Evolutionary conservation across 768 basidiomycete genomes (phyloP).

Genomic region (Botryobasidium botryosum): DNA sequence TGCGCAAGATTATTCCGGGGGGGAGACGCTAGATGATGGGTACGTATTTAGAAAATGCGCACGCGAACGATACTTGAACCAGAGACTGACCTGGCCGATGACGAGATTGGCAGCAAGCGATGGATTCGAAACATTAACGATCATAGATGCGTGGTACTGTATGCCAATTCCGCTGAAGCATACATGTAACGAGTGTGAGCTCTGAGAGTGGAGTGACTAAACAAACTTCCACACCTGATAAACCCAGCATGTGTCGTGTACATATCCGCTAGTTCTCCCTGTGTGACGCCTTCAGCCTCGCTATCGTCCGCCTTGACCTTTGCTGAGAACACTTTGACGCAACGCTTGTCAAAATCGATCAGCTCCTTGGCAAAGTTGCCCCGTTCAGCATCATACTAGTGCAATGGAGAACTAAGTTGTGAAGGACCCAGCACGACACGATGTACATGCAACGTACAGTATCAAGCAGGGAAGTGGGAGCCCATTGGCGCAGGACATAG

Average conservation of each 20-base stretch:
- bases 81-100: slow-evolving; percentile 24
- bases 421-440: too few species aligned
- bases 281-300: slow-evolving; percentile 29
- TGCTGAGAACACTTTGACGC: slow-evolving; percentile 45
- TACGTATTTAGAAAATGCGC: not conserved
- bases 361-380: slow-evolving; percentile 61
- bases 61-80: not conserved
- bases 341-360: slow-evolving; percentile 52
- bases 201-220: not conserved
- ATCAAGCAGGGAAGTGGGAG: too few species aligned
- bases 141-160: slow-evolving; percentile 31
- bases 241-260: slow-evolving; percentile 39
- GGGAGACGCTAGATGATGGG: slow-evolving; percentile 25
- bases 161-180: slow-evolving; percentile 32
- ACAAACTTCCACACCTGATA: slow-evolving; percentile 18
- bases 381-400: too few species aligned
- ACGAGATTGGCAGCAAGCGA: slow-evolving; percentile 24
- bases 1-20: slow-evolving; percentile 32
- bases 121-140: slow-evolving; percentile 27
- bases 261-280: slow-evolving; percentile 34
- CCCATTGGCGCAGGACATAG: too few species aligned
- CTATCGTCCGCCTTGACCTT: slow-evolving; percentile 36
- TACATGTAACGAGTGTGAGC: not conserved
- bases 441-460: slow-evolving; percentile 36
- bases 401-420: too few species aligned